These are phyloP conservation scores for Fusarium neocosmosporiellum DNA, from an alignment of 2,329 filamentous ascomycete species.

Conservation along the genomic window DNA sequence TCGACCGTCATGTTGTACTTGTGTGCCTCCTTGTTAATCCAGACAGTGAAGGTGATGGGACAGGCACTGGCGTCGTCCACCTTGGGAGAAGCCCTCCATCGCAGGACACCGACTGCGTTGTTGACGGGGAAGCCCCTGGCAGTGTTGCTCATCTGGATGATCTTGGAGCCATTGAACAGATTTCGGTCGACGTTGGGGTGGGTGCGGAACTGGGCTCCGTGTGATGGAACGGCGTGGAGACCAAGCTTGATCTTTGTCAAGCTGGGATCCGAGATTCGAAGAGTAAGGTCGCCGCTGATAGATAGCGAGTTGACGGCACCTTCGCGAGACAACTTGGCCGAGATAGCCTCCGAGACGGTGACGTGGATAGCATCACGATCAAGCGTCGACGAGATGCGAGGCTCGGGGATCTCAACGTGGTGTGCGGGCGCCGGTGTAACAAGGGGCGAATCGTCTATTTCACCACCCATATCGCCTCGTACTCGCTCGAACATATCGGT, in stretches of 20 bases:
- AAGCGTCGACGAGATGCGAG: constrained; percentile 71
- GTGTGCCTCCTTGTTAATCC: constrained; percentile 90
- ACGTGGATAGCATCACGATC: constrained; percentile 90
- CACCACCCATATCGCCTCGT: constrained; percentile 87
- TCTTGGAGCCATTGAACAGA: constrained; percentile 83
- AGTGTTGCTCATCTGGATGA: constrained; percentile 90
- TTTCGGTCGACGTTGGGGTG: constrained; percentile 96
- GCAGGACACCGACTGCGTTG: constrained; percentile 90
- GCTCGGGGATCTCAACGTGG: constrained; percentile 63
- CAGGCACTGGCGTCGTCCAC: constrained; percentile 82
- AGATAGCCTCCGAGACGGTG: constrained; percentile 89
- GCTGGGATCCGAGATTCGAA: constrained; percentile 88
- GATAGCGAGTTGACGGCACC: constrained; percentile 87
- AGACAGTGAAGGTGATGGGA: constrained; percentile 96
- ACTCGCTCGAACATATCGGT: constrained; percentile 98
- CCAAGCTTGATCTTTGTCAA: constrained; percentile 93
- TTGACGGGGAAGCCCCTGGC: constrained; percentile 93
- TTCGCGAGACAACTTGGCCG: constrained; percentile 88
- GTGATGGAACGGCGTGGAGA: constrained; percentile 78
- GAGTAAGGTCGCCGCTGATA: constrained; percentile 90
- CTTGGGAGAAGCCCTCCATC: constrained; percentile 90
- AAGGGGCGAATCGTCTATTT: constrained; percentile 81
- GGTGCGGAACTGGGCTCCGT: constrained; percentile 91
- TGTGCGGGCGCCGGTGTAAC: constrained; percentile 67
- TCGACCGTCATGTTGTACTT: constrained; percentile 93